These are phyloP conservation scores for Diospyros lotus DNA, from an alignment of 148 eudicot genomes.

Conservation along the genomic window DNA sequence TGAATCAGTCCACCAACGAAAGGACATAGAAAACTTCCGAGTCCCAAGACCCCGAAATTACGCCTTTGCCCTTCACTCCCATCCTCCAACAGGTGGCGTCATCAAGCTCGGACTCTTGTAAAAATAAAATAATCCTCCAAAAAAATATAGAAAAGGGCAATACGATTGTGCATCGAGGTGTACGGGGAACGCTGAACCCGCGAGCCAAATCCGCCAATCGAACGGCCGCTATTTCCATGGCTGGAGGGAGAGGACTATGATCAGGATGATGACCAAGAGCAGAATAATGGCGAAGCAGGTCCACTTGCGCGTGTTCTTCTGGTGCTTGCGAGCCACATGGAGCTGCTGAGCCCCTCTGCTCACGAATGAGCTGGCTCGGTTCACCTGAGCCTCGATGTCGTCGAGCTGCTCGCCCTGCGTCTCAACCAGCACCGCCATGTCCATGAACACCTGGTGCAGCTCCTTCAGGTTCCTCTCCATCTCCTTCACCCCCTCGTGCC, in stretches of 20 bases:
- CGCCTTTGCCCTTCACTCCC: no score
- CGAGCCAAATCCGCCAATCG: no score
- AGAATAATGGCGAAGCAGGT: conserved; percentile 29
- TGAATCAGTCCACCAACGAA: no score
- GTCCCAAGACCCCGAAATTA: no score
- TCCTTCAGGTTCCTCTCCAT: conserved; percentile 47
- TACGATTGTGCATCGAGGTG: no score
- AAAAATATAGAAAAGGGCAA: no score
- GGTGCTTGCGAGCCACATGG: conserved; percentile 31
- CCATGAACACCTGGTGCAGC: conserved; percentile 47
- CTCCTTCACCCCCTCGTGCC: conserved; percentile 50
- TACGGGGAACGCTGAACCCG: no score
- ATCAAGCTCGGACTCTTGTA: no score
- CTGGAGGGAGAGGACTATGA: conserved; percentile 11
- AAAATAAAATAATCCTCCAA: no score
- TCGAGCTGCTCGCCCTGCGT: conserved; percentile 42
- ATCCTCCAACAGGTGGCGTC: no score
- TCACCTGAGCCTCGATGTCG: conserved; percentile 40
- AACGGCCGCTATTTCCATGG: not conserved
- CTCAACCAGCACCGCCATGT: conserved; percentile 48
- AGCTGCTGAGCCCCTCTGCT: conserved; percentile 29
- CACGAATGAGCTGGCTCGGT: conserved; percentile 36
- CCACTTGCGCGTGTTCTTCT: conserved; percentile 44
- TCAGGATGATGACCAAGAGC: conserved; percentile 25
- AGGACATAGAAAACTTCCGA: no score